Conservation (phyloP, 768 basidiomycete genomes). For the Serendipita sp. region DNA sequence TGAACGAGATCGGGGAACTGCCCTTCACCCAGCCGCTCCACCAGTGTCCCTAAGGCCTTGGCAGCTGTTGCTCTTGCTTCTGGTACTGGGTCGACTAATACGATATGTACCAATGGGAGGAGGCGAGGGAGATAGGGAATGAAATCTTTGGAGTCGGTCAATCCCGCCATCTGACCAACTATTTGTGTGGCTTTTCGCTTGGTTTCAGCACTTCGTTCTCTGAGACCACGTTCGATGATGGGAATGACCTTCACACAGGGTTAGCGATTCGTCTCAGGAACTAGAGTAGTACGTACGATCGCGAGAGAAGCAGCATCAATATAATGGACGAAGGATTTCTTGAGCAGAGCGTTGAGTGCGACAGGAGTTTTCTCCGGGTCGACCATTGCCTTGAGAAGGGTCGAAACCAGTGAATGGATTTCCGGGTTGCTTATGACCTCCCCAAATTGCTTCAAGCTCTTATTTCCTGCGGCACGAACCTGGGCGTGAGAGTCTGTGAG, state of each 20-base stretch:
- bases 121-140: constrained; percentile 84
- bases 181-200: constrained; percentile 95
- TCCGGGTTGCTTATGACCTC: constrained; percentile 98
- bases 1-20: constrained; percentile 94
- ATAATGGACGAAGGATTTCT: constrained; percentile 94
- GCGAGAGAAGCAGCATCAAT: constrained; percentile 95
- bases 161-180: constrained; percentile 87
- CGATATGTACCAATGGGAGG: constrained; percentile 78
- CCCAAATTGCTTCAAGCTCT: constrained; percentile 92
- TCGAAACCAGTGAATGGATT: constrained; percentile 77
- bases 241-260: constrained; percentile 56
- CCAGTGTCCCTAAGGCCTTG: constrained; percentile 89
- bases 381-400: constrained; percentile 84
- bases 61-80: constrained; percentile 96
- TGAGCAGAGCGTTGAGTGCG: constrained; percentile 72
- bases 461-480: constrained; percentile 83
- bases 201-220: constrained; percentile 81
- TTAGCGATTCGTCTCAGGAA: not conserved
- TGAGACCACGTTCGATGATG: constrained; percentile 82
- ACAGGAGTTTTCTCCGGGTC: constrained; percentile 83
- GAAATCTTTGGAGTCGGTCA: constrained; percentile 83
- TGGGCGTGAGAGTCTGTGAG: constrained; percentile 96
- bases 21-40: constrained; percentile 84
- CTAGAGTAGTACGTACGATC: constrained; percentile 36
- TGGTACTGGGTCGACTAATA: constrained; percentile 92